Conservation (phyloP, 176 grass and related monocot genomes). For the Typha latifolia region DNA sequence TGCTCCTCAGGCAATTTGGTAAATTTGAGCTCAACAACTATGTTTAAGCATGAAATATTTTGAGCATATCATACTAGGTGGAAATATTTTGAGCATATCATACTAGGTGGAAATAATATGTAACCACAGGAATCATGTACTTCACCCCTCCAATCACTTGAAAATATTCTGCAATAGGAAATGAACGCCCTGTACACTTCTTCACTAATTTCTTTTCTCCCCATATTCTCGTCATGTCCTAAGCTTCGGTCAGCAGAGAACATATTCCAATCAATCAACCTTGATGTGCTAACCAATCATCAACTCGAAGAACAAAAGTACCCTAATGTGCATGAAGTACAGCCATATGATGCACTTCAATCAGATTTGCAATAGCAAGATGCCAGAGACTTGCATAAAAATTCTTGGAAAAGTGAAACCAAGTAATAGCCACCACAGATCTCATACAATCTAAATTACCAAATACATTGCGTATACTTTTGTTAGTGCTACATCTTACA, state of each 20-base stretch:
- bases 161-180: no score
- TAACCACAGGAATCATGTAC: no score
- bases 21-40: no score
- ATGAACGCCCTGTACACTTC: background rate
- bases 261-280: conserved; percentile 1
- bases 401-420: background rate
- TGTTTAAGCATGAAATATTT: no score
- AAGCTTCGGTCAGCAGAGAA: background rate
- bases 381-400: background rate
- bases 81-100: no score
- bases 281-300: conserved; percentile 1
- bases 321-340: background rate
- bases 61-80: no score
- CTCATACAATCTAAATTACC: background rate
- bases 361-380: background rate
- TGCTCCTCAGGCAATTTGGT: no score
- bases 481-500: background rate
- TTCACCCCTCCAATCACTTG: no score
- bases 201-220: background rate
- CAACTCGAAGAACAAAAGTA: background rate
- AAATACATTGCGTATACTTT: background rate
- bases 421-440: background rate
- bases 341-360: background rate
- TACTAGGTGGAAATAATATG: no score
- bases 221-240: background rate